phyloP scores from a whole-genome alignment of 2,329 filamentous ascomycete species.

The Stylonectria norvegica region DNA sequence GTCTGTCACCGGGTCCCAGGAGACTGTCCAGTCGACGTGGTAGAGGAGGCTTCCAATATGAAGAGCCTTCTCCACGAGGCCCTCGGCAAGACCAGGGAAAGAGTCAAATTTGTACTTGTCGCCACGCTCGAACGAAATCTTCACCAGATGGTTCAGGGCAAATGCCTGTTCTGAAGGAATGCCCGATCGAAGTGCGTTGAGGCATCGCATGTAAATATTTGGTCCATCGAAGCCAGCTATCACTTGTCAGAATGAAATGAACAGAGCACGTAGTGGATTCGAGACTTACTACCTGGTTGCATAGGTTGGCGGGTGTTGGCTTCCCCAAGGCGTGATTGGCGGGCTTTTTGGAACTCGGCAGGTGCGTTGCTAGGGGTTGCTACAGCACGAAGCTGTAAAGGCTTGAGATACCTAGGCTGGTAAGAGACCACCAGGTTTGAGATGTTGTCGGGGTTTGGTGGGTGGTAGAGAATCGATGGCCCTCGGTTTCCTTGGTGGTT shows the following conservation, averaged over 20 bases:
- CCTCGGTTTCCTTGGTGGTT: conserved; percentile 36
- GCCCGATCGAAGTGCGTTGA: conserved; percentile 77
- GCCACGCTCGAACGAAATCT: conserved; percentile 90
- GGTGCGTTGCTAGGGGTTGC: conserved; percentile 73
- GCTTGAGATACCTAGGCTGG: conserved; percentile 62
- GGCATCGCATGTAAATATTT: conserved; percentile 87
- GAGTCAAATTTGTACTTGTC: conserved; percentile 96
- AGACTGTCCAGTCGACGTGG: conserved; percentile 75
- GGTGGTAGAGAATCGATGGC: conserved; percentile 48
- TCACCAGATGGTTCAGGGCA: conserved; percentile 87
- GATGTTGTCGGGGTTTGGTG: conserved; percentile 52
- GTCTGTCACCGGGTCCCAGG: conserved; percentile 57
- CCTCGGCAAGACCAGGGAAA: conserved; percentile 84
- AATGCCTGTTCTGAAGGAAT: conserved; percentile 84
- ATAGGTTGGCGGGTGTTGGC: conserved; percentile 40
- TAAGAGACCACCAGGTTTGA: conserved; percentile 64
- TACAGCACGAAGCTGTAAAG: conserved; percentile 67
- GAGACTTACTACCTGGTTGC: conserved; percentile 60
- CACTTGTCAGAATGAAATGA: conserved; percentile 14
- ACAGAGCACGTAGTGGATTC: not conserved
- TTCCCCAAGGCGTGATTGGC: conserved; percentile 42
- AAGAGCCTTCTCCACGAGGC: conserved; percentile 79
- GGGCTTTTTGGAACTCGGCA: conserved; percentile 51
- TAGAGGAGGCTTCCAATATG: conserved; percentile 78
- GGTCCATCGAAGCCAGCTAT: conserved; percentile 66